Base-by-base conservation (phyloP, 2,329 filamentous ascomycete genomes). In the Neofusicoccum parvum region DNA sequence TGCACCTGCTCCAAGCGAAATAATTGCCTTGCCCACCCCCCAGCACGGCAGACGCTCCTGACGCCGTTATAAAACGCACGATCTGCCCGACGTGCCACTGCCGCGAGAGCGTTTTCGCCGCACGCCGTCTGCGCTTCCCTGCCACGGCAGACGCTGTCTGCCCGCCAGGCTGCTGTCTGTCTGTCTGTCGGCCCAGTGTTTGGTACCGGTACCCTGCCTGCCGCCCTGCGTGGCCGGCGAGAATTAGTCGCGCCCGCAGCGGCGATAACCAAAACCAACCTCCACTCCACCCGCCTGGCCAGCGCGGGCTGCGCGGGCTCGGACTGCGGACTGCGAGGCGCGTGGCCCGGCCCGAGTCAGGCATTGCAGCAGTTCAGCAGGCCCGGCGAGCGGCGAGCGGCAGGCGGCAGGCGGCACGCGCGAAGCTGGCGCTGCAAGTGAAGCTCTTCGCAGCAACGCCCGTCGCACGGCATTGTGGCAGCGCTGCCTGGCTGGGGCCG, bases 1-100 rank as follows among this genome's bases (percentile, higher is more conserved):
- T 60, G 56, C 56, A 60, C 56, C 56, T 60, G 43, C 43, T 37
- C 56, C 56, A 60, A 60, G 56, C 56, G 56, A 60, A 60, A 60
- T 60, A 59, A 59, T 59, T 56, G 53, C 53, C 53, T 56, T 56
- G 36, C 53, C 53, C 54, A 14, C 23, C 20, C 23, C 48, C 48
- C 48, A 50, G 23, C 50, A 53, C 50, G 32, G 50, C n/a, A 53
- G 32, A 37, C 34, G 50, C 32, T 53, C 50, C 50, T 53, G 50
- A 34, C 43, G 43, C 54, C 43, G 56, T 39, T 60, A 60, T 60
- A 60, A 60, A 46, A 37, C 54, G 54, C 54, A 59, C 54, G 23
- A 59, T 45, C 54, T 59, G 54, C 39, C 43, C 56, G 56, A 60
- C 56, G 56, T 60, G 56, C 56, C 56, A 60, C 56, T 34, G 43